Evolutionary conservation across 495 filamentous ascomycete species (phyloP).

Genomic region (Penicillium soppii): DNA sequence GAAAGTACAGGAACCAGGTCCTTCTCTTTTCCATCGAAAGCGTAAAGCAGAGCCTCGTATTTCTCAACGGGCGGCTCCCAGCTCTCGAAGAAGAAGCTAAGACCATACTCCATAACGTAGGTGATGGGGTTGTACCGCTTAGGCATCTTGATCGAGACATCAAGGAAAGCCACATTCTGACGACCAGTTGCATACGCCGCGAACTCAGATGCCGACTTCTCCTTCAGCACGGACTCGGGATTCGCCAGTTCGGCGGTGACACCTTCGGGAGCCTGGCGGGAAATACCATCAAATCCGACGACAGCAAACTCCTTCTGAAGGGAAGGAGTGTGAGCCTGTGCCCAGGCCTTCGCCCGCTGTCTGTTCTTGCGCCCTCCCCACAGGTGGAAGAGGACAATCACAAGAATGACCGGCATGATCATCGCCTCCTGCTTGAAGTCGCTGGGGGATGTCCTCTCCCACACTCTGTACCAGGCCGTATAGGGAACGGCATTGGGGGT

Average conservation of each 20-base stretch:
- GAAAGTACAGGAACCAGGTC: constrained; percentile 66
- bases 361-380: constrained; percentile 82
- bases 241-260: constrained; percentile 43
- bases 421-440: constrained; percentile 89
- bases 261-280: constrained; percentile 39
- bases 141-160: constrained; percentile 75
- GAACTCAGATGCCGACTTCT: constrained; percentile 82
- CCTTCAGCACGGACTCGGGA: constrained; percentile 68
- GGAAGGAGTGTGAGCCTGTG: constrained; percentile 65
- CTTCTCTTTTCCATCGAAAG: constrained; percentile 89
- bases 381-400: constrained; percentile 76
- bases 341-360: constrained; percentile 76
- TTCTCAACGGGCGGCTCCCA: constrained; percentile 65
- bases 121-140: constrained; percentile 89
- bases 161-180: constrained; percentile 88
- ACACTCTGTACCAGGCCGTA: constrained; percentile 95
- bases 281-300: constrained; percentile 70
- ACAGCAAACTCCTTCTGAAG: constrained; percentile 81
- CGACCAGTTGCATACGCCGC: constrained; percentile 88
- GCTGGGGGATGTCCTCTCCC: constrained; percentile 75
- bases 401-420: constrained; percentile 69
- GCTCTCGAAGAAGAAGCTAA: constrained; percentile 79
- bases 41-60: constrained; percentile 72
- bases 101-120: constrained; percentile 62
- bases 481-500: constrained; percentile 56